phyloP scores from a whole-genome alignment of 1,139 yeast species.

The Pichia sp. region DNA sequence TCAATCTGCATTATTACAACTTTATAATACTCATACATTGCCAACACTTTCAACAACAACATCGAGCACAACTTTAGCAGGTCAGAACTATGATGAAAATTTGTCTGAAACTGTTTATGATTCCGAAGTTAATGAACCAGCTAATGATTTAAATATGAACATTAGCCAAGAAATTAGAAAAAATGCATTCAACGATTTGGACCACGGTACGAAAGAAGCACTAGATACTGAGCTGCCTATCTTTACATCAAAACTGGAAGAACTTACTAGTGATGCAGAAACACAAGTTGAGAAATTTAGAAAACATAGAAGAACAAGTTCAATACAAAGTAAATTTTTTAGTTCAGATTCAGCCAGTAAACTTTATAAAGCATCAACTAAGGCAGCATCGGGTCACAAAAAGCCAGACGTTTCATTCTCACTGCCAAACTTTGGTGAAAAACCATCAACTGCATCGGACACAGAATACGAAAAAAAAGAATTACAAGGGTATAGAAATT shows the following conservation, averaged over 20 bases:
- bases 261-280: conserved; percentile 3
- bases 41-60: conserved; percentile 3
- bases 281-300: conserved; percentile 1
- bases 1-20: conserved; percentile 62
- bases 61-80: conserved; percentile 1
- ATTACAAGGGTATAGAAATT: conserved; percentile 7
- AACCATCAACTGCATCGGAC: conserved; percentile 1
- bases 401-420: conserved; percentile 10
- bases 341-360: not conserved
- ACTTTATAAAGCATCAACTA: not conserved
- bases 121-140: conserved; percentile 11
- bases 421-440: conserved; percentile 14
- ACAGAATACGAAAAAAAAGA: conserved; percentile 9
- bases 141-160: conserved; percentile 4
- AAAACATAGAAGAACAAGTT: conserved; percentile 7
- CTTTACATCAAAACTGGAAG: conserved; percentile 2
- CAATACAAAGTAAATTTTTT: conserved; percentile 7
- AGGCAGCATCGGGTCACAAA: not conserved
- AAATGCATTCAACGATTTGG: conserved; percentile 1
- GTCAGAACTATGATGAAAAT: not conserved
- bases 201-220: not conserved
- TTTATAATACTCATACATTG: conserved; percentile 37
- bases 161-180: conserved; percentile 4
- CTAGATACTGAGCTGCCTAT: conserved; percentile 4
- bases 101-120: not conserved